Percentiles rank a stretch among this genome's conserved stretches.
Evolutionary conservation across 345 rosid genomes (phyloP).

Genomic region (Passiflora organensis): DNA sequence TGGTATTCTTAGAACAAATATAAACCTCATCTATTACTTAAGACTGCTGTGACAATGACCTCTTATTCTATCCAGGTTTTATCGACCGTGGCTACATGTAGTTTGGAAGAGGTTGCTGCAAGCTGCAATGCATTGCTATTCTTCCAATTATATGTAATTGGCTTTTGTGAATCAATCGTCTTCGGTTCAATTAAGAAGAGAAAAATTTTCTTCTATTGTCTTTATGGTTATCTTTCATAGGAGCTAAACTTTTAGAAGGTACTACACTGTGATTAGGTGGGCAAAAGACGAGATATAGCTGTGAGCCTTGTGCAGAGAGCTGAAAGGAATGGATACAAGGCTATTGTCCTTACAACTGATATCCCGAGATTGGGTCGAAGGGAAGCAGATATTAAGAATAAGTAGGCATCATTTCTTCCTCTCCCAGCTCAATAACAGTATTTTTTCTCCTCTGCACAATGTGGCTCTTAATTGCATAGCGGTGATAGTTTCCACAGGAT

Average conservation of each 20-base stretch:
- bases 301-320: conserved; percentile 86
- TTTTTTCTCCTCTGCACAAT: neutral
- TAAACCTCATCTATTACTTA: too few species aligned
- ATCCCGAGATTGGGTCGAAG: conserved; percentile 96
- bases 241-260: too few species aligned
- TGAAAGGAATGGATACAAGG: conserved; percentile 89
- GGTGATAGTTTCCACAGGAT: conserved; percentile 34
- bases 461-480: conserved; percentile 5
- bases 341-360: conserved; percentile 89
- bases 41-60: neutral
- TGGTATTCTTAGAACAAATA: conserved; percentile 42
- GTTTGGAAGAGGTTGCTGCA: conserved; percentile 93
- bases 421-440: neutral
- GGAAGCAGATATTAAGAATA: conserved; percentile 93
- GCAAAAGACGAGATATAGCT: conserved; percentile 72
- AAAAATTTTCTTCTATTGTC: too few species aligned
- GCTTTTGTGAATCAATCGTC: neutral
- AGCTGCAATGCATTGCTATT: conserved; percentile 89
- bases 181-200: too few species aligned
- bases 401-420: conserved; percentile 30
- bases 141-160: conserved; percentile 90
- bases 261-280: conserved; percentile 34
- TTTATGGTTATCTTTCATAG: too few species aligned
- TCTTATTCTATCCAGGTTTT: conserved; percentile 45
- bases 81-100: conserved; percentile 93